These are phyloP conservation scores for Phytophthora hybrid DNA, from an alignment of 352 stramenopile species.

Conservation along the genomic window DNA sequence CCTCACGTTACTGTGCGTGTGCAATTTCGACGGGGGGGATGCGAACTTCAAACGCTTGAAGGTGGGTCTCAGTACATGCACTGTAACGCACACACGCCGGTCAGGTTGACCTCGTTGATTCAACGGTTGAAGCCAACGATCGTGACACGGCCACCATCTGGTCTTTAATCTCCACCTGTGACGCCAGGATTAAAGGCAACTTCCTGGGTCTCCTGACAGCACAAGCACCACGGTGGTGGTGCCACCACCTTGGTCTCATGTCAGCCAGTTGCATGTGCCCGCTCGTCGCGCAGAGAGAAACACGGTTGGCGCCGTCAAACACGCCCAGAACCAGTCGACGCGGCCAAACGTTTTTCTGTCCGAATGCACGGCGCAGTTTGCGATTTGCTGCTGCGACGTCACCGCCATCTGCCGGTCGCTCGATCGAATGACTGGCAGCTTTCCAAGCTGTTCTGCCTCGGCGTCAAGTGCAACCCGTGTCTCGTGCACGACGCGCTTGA, in stretches of 20 bases:
- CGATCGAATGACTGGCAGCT: conserved; percentile 7
- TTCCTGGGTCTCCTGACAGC: neutral
- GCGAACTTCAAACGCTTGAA: neutral
- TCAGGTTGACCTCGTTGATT: neutral
- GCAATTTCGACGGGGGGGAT: neutral
- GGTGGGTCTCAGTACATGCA: too few relatives aligned
- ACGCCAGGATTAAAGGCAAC: neutral
- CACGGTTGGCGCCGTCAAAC: neutral
- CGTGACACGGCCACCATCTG: neutral
- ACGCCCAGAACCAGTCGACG: conserved; percentile 26
- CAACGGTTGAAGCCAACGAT: neutral
- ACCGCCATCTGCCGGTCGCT: conserved; percentile 18
- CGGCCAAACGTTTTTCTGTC: conserved; percentile 20
- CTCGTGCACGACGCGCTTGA: conserved; percentile 13
- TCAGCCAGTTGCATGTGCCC: neutral
- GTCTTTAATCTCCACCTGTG: neutral
- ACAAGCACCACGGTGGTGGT: neutral
- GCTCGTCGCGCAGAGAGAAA: neutral
- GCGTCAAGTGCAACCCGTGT: conserved; percentile 26
- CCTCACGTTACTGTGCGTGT: neutral
- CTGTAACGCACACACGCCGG: neutral
- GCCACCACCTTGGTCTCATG: neutral
- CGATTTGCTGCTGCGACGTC: conserved; percentile 16
- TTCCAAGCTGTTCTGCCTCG: neutral
- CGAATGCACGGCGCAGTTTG: conserved; percentile 16